phyloP scores from a whole-genome alignment of 1,284 basidiomycete species.

The Cryptococcus deneoformans region DNA sequence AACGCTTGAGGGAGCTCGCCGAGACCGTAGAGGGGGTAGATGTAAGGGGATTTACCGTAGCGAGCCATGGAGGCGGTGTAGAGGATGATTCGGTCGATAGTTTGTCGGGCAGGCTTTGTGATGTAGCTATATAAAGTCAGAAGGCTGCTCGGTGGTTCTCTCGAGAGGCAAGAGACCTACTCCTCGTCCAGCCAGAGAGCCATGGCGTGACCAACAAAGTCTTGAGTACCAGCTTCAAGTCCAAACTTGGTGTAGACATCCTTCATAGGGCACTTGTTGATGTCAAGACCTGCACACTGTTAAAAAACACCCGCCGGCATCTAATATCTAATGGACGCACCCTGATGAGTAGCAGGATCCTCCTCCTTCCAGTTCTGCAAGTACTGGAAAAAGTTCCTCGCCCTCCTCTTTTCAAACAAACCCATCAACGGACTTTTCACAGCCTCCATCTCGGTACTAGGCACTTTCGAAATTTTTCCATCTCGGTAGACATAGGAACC shows the following conservation, averaged over 20 bases:
- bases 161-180: slow-evolving; percentile 55
- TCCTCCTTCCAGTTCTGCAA: slow-evolving; percentile 93
- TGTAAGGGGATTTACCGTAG: slow-evolving; percentile 99
- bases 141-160: not conserved
- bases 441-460: slow-evolving; percentile 96
- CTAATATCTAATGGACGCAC: slow-evolving; percentile 50
- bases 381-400: slow-evolving; percentile 99
- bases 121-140: slow-evolving; percentile 66
- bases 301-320: not conserved
- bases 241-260: slow-evolving; percentile 96
- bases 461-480: slow-evolving; percentile 96
- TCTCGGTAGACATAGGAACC: slow-evolving; percentile 98
- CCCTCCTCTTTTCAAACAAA: slow-evolving; percentile 95
- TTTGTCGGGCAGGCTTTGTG: slow-evolving; percentile 80
- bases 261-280: slow-evolving; percentile 87
- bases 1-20: slow-evolving; percentile 99
- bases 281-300: slow-evolving; percentile 63
- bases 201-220: slow-evolving; percentile 99
- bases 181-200: slow-evolving; percentile 97
- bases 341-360: slow-evolving; percentile 93
- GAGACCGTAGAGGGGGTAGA: slow-evolving; percentile 98
- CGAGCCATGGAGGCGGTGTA: slow-evolving; percentile 99
- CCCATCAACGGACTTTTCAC: slow-evolving; percentile 95
- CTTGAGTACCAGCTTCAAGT: slow-evolving; percentile 94
- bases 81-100: slow-evolving; percentile 94